Percentiles rank a stretch among this genome's conserved stretches.
phyloP scores from a whole-genome alignment of 768 basidiomycete genomes.

The Russula abietina region DNA sequence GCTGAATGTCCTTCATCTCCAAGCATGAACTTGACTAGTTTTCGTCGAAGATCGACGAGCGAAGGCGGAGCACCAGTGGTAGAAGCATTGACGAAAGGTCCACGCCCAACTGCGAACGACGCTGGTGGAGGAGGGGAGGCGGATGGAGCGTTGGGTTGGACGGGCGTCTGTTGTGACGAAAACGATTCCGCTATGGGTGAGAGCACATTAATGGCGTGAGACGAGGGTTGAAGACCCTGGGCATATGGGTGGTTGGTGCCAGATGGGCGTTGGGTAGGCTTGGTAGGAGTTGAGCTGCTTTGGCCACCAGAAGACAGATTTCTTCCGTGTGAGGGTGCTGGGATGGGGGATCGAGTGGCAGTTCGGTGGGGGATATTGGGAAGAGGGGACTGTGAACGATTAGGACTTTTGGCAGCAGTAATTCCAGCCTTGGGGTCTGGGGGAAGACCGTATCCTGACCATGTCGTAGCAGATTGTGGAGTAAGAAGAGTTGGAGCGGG shows the following conservation, averaged over 20 bases:
- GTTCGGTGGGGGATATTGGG: slow-evolving; percentile 33
- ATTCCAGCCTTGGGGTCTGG: slow-evolving; percentile 55
- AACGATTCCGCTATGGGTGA: slow-evolving; percentile 74
- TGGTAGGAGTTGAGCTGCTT: slow-evolving; percentile 21
- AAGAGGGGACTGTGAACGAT: slow-evolving; percentile 35
- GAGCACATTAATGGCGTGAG: slow-evolving; percentile 38
- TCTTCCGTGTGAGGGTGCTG: slow-evolving; percentile 41
- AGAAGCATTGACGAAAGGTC: slow-evolving; percentile 48
- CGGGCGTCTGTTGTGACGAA: slow-evolving; percentile 29
- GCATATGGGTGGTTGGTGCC: slow-evolving; percentile 49
- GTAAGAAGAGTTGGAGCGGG: slow-evolving; percentile 33
- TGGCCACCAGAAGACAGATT: slow-evolving; percentile 44
- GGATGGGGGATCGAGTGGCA: slow-evolving; percentile 31
- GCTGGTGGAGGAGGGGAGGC: slow-evolving; percentile 26
- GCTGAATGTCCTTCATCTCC: slow-evolving; percentile 72
- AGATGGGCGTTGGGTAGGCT: slow-evolving; percentile 37
- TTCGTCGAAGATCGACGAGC: slow-evolving; percentile 73
- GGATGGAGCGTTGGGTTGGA: slow-evolving; percentile 45
- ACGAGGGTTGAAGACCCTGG: slow-evolving; percentile 49
- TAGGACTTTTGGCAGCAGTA: slow-evolving; percentile 33
- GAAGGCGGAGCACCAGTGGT: slow-evolving; percentile 44
- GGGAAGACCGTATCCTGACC: slow-evolving; percentile 46
- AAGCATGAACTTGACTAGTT: slow-evolving; percentile 82
- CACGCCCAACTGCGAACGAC: slow-evolving; percentile 52
- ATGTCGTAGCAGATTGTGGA: slow-evolving; percentile 25